Percentiles rank a stretch among this genome's conserved stretches.
These are phyloP conservation scores for Priceomyces medius DNA, from an alignment of 805 yeast genomes.

Conservation along the genomic window DNA sequence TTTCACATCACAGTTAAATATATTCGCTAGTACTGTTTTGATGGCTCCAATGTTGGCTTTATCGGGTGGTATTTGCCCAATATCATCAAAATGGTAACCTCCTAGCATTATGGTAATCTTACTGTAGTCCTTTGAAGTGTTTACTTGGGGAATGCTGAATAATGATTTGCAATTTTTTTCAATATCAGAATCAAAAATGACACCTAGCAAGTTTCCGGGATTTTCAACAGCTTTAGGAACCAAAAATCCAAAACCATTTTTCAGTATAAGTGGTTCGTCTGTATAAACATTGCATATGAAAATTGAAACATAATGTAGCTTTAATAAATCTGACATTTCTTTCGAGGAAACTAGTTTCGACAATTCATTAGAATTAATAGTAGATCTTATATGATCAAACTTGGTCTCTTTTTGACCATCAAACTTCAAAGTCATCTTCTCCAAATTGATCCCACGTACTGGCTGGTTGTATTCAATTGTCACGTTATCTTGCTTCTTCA, in stretches of 20 bases:
- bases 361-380: slow-evolving; percentile 48
- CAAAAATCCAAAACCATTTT: slow-evolving; percentile 82
- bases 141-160: not conserved
- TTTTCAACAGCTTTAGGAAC: slow-evolving; percentile 60
- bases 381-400: slow-evolving; percentile 60
- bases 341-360: slow-evolving; percentile 25
- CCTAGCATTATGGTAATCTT: slow-evolving; percentile 90
- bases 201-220: slow-evolving; percentile 68
- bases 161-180: slow-evolving; percentile 34
- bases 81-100: slow-evolving; percentile 54
- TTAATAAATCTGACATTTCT: slow-evolving; percentile 17
- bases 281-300: slow-evolving; percentile 66
- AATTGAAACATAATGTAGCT: slow-evolving; percentile 46
- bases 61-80: slow-evolving; percentile 29
- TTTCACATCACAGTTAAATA: slow-evolving; percentile 22
- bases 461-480: slow-evolving; percentile 29
- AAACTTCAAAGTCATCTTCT: slow-evolving; percentile 11
- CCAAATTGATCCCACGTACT: slow-evolving; percentile 20
- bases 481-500: slow-evolving; percentile 42
- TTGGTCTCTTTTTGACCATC: slow-evolving; percentile 16
- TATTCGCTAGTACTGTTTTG: slow-evolving; percentile 22
- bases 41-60: slow-evolving; percentile 24
- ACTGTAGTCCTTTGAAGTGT: slow-evolving; percentile 43
- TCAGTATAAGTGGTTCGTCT: slow-evolving; percentile 37
- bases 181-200: slow-evolving; percentile 85